Percentiles rank a stretch among this genome's conserved stretches.
phyloP scores from a whole-genome alignment of 805 yeast species.

The Metschnikowia sp. region DNA sequence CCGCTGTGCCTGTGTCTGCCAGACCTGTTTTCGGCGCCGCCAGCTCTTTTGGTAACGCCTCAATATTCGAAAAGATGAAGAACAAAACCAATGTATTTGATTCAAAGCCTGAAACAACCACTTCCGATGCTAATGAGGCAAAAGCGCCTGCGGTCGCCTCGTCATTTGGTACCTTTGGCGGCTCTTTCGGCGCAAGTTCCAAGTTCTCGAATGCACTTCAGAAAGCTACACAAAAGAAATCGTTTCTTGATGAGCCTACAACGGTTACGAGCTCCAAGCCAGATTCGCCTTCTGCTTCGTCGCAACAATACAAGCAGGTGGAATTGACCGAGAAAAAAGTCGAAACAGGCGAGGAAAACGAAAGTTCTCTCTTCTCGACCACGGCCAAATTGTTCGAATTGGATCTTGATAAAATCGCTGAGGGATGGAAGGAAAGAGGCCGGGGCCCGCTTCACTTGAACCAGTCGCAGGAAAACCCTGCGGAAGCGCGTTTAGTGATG shows the following conservation, averaged over 20 bases:
- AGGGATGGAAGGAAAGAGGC: constrained; percentile 97
- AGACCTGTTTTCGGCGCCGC: constrained; percentile 40
- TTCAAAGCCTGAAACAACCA: background rate
- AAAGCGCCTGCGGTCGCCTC: background rate
- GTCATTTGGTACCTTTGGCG: constrained; percentile 14
- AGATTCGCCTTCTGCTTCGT: constrained; percentile 21
- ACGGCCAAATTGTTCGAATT: constrained; percentile 77
- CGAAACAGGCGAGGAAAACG: constrained; percentile 90
- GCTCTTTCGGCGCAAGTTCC: constrained; percentile 45
- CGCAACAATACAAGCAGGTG: constrained; percentile 50
- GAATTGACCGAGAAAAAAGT: constrained; percentile 54
- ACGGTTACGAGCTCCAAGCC: background rate
- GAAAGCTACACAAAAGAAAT: constrained; percentile 47
- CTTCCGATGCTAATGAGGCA: constrained; percentile 2
- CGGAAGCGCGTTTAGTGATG: constrained; percentile 74
- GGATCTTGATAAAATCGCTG: constrained; percentile 58
- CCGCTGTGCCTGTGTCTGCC: background rate
- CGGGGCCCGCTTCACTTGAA: constrained; percentile 85
- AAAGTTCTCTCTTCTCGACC: constrained; percentile 60
- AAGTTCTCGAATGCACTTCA: constrained; percentile 55
- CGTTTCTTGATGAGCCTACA: constrained; percentile 51
- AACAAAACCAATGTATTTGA: constrained; percentile 27
- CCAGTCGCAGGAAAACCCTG: constrained; percentile 32
- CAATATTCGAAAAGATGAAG: constrained; percentile 23
- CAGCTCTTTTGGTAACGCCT: constrained; percentile 35